Percentiles rank a stretch among this genome's conserved stretches.
phyloP scores from a whole-genome alignment of 2,329 filamentous ascomycete genomes.

The Exophiala oligosperma region DNA sequence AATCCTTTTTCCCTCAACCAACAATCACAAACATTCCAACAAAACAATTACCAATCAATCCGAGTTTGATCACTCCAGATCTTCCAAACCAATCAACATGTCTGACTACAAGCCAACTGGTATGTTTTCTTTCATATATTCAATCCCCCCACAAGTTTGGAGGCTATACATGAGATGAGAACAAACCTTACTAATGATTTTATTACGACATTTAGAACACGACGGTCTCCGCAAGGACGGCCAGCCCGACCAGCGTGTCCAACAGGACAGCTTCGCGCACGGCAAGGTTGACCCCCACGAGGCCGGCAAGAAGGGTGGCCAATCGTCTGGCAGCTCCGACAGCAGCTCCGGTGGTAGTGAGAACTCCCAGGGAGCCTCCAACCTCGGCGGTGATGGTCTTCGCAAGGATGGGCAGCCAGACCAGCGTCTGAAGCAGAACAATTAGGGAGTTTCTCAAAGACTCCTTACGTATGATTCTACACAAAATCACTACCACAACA shows the following conservation, averaged over 20 bases:
- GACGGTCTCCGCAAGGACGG: conserved; percentile 29
- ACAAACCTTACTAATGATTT: neutral
- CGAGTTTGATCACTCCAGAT: neutral
- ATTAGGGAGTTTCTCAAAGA: conserved; percentile 3
- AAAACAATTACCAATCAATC: conserved; percentile 3
- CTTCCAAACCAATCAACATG: conserved; percentile 19
- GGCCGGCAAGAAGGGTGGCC: conserved; percentile 27
- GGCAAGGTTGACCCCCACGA: conserved; percentile 29
- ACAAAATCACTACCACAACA: too few relatives aligned
- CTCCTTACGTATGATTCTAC: too few relatives aligned
- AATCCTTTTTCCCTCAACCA: conserved; percentile 4
- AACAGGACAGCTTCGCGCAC: conserved; percentile 23
- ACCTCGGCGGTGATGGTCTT: conserved; percentile 20
- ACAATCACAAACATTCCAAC: neutral
- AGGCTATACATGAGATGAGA: neutral
- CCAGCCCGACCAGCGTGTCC: conserved; percentile 23
- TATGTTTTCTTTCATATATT: conserved; percentile 2
- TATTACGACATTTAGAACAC: conserved; percentile 14
- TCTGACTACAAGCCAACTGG: conserved; percentile 30
- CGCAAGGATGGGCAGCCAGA: conserved; percentile 27
- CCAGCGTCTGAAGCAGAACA: conserved; percentile 26
- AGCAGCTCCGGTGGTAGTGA: conserved; percentile 5
- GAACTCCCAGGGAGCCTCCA: conserved; percentile 13
- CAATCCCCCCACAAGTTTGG: too few relatives aligned
- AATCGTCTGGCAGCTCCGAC: conserved; percentile 12